These are phyloP conservation scores for Neolentinus lepideus DNA, from an alignment of 1,284 basidiomycete genomes.

Conservation along the genomic window DNA sequence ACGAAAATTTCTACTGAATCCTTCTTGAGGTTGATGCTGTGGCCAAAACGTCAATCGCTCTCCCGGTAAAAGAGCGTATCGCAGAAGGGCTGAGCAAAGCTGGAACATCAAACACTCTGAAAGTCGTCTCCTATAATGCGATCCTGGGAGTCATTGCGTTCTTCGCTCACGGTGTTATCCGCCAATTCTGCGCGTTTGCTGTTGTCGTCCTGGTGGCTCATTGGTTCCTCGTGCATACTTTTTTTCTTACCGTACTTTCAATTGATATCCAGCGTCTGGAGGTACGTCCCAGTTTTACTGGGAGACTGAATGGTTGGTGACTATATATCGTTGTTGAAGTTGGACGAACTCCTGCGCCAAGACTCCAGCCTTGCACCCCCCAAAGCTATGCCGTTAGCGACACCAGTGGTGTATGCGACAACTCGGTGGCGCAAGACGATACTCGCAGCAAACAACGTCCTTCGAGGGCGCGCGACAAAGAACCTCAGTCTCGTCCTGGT, in stretches of 20 bases:
- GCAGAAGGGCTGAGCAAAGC: slow-evolving; percentile 84
- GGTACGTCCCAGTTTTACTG: slow-evolving; percentile 30
- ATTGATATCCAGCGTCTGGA: slow-evolving; percentile 90
- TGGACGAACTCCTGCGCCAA: slow-evolving; percentile 73
- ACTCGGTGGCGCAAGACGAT: slow-evolving; percentile 40
- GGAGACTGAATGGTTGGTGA: not conserved
- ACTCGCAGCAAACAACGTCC: slow-evolving; percentile 36
- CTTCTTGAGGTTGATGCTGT: slow-evolving; percentile 74
- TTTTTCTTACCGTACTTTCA: slow-evolving; percentile 85
- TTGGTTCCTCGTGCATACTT: slow-evolving; percentile 92
- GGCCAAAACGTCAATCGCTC: slow-evolving; percentile 80
- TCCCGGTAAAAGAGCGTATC: slow-evolving; percentile 90
- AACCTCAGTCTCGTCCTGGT: slow-evolving; percentile 79
- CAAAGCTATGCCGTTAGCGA: slow-evolving; percentile 21
- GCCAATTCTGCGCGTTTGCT: slow-evolving; percentile 92
- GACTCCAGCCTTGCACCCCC: slow-evolving; percentile 42
- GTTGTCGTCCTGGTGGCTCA: slow-evolving; percentile 93
- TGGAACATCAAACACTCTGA: slow-evolving; percentile 88
- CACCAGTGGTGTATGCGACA: slow-evolving; percentile 24
- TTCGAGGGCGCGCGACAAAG: slow-evolving; percentile 70
- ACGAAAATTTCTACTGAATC: not conserved
- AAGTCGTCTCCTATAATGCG: slow-evolving; percentile 82
- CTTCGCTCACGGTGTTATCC: slow-evolving; percentile 75
- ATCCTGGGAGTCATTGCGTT: slow-evolving; percentile 78
- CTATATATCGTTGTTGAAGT: slow-evolving; percentile 30